These are phyloP conservation scores for Waltergamsia citrina DNA, from an alignment of 2,329 filamentous ascomycete genomes.

Conservation along the genomic window DNA sequence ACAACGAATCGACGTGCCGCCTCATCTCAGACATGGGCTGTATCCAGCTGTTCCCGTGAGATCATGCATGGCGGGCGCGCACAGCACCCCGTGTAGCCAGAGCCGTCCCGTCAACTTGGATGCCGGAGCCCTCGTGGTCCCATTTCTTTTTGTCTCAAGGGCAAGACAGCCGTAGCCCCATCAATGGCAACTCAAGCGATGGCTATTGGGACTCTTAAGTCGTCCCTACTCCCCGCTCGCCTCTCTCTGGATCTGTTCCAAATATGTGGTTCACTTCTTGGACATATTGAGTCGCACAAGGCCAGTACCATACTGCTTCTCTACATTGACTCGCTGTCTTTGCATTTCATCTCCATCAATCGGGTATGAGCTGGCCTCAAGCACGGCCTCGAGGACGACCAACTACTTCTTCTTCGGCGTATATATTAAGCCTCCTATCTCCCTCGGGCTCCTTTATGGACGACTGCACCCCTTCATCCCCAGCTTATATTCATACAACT, in stretches of 20 bases:
- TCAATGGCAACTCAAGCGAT: constrained; percentile 7
- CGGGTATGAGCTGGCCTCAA: too few relatives aligned
- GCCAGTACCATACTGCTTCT: neutral
- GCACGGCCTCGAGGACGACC: too few relatives aligned
- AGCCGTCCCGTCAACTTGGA: constrained; percentile 22
- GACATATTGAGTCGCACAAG: constrained; percentile 24
- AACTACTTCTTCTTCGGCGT: neutral
- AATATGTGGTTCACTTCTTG: constrained; percentile 24
- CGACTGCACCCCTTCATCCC: too few relatives aligned
- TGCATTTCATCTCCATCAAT: neutral
- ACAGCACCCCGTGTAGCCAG: constrained; percentile 14
- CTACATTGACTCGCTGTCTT: neutral
- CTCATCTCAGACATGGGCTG: neutral
- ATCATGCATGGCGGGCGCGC: constrained; percentile 18
- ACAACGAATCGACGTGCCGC: neutral
- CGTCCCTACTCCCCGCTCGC: constrained; percentile 11
- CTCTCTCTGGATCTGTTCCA: constrained; percentile 22
- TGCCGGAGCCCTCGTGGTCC: constrained; percentile 14
- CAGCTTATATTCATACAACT: too few relatives aligned
- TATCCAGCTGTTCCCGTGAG: constrained; percentile 14
- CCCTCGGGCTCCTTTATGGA: neutral
- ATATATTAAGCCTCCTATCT: constrained; percentile 1
- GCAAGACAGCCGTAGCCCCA: constrained; percentile 8
- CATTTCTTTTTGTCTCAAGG: constrained; percentile 10
- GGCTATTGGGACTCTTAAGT: constrained; percentile 1